These are phyloP conservation scores for Kazachstania sp. DNA, from an alignment of 1,139 yeast genomes.

Conservation along the genomic window DNA sequence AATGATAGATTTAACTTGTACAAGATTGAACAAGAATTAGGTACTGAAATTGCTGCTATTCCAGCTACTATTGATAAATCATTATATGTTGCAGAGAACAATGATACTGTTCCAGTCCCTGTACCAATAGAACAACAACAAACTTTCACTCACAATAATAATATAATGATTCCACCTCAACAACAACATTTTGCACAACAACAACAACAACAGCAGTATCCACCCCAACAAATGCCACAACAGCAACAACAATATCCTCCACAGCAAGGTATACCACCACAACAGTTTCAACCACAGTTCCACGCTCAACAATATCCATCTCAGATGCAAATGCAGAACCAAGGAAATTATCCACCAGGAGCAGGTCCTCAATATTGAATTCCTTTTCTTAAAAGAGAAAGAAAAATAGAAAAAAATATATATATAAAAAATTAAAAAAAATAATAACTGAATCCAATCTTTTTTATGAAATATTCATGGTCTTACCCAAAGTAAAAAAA, in stretches of 20 bases:
- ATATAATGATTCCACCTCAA: slow-evolving; percentile 16
- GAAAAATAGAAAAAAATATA: too few species aligned
- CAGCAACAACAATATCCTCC: not conserved
- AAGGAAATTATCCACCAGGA: not conserved
- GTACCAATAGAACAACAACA: slow-evolving; percentile 51
- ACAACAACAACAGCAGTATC: slow-evolving; percentile 19
- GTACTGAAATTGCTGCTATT: slow-evolving; percentile 94
- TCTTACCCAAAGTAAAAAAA: too few species aligned
- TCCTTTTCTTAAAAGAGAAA: too few species aligned
- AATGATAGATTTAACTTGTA: slow-evolving; percentile 88
- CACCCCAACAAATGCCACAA: slow-evolving; percentile 18
- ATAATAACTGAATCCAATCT: too few species aligned
- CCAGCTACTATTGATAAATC: slow-evolving; percentile 84
- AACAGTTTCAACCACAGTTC: slow-evolving; percentile 16
- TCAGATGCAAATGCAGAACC: slow-evolving; percentile 6
- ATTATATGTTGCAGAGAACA: slow-evolving; percentile 79
- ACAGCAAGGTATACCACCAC: slow-evolving; percentile 7
- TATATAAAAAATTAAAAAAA: too few species aligned
- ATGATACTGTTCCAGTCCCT: slow-evolving; percentile 74
- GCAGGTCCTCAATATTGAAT: not conserved
- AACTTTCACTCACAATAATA: slow-evolving; percentile 11
- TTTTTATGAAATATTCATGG: too few species aligned
- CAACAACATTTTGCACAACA: slow-evolving; percentile 17
- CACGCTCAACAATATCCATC: slow-evolving; percentile 10
- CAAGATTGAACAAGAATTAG: slow-evolving; percentile 94